A percentile compares a stretch with the other conserved stretches of the same genome.
Evolutionary conservation across 169 alveolate species (phyloP).

Genomic region (Plasmodium chabaudi): DNA sequence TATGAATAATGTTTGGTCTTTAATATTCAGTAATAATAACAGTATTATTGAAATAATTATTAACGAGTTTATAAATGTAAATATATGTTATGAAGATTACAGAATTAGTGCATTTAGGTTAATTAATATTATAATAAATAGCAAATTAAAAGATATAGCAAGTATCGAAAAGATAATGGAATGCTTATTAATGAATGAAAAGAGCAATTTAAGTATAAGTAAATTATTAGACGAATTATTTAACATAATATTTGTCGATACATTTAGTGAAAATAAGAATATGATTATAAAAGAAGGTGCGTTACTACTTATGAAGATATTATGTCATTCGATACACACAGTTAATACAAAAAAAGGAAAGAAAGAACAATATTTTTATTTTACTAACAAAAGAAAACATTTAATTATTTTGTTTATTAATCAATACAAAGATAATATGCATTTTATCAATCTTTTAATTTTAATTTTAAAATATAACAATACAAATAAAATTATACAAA

Average conservation of each 20-base stretch:
- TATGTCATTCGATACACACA: constrained; percentile 39
- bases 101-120: constrained; percentile 69
- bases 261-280: constrained; percentile 65
- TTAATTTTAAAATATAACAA: constrained; percentile 53
- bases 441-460: constrained; percentile 42
- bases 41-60: constrained; percentile 83
- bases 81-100: constrained; percentile 52
- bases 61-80: constrained; percentile 78
- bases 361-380: constrained; percentile 41
- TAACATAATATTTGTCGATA: constrained; percentile 63
- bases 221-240: constrained; percentile 64
- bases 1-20: constrained; percentile 83
- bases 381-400: constrained; percentile 60
- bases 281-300: constrained; percentile 66
- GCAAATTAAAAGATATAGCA: constrained; percentile 63
- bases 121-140: constrained; percentile 47
- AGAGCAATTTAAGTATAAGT: constrained; percentile 23
- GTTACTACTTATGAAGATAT: constrained; percentile 51
- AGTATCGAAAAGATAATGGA: constrained; percentile 68
- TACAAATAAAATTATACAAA: constrained; percentile 56
- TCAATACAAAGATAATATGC: constrained; percentile 53
- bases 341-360: constrained; percentile 58
- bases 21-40: constrained; percentile 85
- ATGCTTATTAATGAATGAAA: constrained; percentile 55
- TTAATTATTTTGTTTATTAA: constrained; percentile 51